These are phyloP conservation scores for Luzula sylvatica DNA, from an alignment of 176 grass and related monocot species.

Conservation along the genomic window DNA sequence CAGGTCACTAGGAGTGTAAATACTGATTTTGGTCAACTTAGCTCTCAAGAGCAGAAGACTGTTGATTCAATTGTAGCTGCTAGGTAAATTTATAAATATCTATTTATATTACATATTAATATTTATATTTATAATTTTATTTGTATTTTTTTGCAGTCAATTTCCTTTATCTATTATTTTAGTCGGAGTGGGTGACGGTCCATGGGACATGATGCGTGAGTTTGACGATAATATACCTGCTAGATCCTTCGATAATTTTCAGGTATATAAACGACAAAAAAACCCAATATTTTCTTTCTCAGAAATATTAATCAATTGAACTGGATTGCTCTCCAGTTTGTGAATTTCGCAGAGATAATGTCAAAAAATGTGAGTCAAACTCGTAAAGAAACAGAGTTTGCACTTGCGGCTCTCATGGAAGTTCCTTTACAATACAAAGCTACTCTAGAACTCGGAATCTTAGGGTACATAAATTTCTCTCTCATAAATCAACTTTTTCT, in stretches of 20 bases:
- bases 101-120: background rate
- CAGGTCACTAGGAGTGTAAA: conserved; percentile 45
- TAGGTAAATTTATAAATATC: conserved; percentile 20
- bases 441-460: conserved; percentile 30
- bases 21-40: conserved; percentile 27
- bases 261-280: conserved; percentile 10
- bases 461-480: conserved; percentile 29
- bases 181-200: conserved; percentile 47
- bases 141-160: conserved; percentile 21
- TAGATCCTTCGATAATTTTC: conserved; percentile 45
- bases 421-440: conserved; percentile 40
- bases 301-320: background rate
- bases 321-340: conserved; percentile 25
- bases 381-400: conserved; percentile 32
- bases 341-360: conserved; percentile 41
- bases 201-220: conserved; percentile 40
- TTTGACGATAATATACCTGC: conserved; percentile 44
- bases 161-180: conserved; percentile 38
- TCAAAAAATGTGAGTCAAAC: conserved; percentile 18
- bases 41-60: conserved; percentile 35
- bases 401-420: conserved; percentile 43
- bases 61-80: conserved; percentile 37
- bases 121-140: conserved; percentile 6
- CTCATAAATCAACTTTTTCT: background rate
- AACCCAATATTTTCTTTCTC: background rate